Evolutionary conservation across 2,329 filamentous ascomycete species (phyloP).

Genomic region (Monosporascus cannonballus): DNA sequence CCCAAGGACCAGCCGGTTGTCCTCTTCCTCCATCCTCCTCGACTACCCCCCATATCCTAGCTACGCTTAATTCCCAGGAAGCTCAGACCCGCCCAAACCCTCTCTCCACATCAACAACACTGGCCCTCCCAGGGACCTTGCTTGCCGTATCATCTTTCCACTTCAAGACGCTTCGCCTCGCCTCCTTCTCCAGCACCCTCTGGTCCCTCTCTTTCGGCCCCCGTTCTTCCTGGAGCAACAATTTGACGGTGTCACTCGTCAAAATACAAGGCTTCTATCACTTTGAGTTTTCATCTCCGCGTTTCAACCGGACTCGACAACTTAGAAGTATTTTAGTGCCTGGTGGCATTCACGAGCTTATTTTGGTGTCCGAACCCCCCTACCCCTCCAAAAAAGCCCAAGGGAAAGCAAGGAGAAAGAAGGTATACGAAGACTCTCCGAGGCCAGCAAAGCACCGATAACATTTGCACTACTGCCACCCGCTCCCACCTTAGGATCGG

Average conservation of each 20-base stretch:
- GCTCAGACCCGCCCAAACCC: neutral
- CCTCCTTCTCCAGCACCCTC: neutral
- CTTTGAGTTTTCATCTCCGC: neutral
- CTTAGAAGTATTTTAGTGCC: neutral
- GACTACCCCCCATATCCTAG: neutral
- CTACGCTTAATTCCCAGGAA: neutral
- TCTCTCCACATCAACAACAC: neutral
- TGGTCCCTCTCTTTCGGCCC: neutral
- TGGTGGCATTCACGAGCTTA: neutral
- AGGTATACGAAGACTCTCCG: neutral
- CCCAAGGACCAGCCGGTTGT: neutral
- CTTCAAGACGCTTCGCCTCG: neutral
- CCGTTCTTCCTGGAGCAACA: neutral
- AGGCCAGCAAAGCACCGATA: neutral
- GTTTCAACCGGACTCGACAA: neutral
- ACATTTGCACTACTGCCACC: slow-evolving; percentile 3
- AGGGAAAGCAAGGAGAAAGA: neutral
- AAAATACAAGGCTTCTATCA: neutral
- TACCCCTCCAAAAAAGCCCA: neutral
- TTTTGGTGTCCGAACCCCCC: neutral
- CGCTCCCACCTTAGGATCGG: slow-evolving; percentile 1
- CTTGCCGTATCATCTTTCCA: neutral
- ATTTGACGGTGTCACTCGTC: neutral
- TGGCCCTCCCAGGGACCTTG: neutral
- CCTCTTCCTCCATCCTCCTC: neutral